These are phyloP conservation scores for Hirschioporus abietinus DNA, from an alignment of 768 basidiomycete genomes.

Conservation along the genomic window DNA sequence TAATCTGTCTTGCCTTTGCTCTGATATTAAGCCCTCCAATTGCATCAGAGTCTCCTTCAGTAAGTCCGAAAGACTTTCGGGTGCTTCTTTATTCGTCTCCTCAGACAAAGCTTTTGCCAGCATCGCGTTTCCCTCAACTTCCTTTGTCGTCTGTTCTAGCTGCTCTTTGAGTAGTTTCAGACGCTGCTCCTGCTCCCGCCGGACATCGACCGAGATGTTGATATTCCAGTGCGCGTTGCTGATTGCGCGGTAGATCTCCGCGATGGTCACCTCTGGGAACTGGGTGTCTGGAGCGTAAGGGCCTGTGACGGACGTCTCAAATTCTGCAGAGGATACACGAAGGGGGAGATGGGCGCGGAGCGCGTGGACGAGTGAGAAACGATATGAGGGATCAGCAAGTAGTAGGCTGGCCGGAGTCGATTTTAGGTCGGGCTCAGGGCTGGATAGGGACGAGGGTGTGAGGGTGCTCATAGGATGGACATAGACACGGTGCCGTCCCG, in stretches of 20 bases:
- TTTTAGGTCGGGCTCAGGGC: neutral
- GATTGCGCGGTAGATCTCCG: slow-evolving; percentile 14
- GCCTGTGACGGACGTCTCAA: slow-evolving; percentile 14
- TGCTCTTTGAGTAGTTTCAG: slow-evolving; percentile 3
- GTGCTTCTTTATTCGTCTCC: too few relatives aligned
- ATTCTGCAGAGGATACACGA: slow-evolving; percentile 10
- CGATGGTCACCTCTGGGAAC: slow-evolving; percentile 7
- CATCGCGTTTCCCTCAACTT: neutral
- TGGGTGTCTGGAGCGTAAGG: neutral
- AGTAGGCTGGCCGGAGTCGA: neutral
- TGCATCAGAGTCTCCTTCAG: too few relatives aligned
- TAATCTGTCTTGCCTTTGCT: too few relatives aligned
- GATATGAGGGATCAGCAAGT: slow-evolving; percentile 8
- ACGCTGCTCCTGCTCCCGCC: slow-evolving; percentile 12
- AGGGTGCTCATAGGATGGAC: slow-evolving; percentile 11
- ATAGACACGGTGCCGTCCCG: slow-evolving; percentile 15
- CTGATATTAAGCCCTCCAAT: too few relatives aligned
- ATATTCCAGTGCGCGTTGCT: slow-evolving; percentile 16
- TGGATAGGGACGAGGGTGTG: too few relatives aligned
- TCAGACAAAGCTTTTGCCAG: too few relatives aligned
- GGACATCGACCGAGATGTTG: slow-evolving; percentile 10
- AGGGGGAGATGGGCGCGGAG: slow-evolving; percentile 13
- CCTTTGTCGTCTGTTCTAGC: neutral
- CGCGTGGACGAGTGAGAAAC: slow-evolving; percentile 15
- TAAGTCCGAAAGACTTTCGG: too few relatives aligned